Percentiles rank a stretch among this genome's conserved stretches.
These are phyloP conservation scores for Hypoxylon sp. DNA, from an alignment of 2,329 filamentous ascomycete species.

Conservation along the genomic window DNA sequence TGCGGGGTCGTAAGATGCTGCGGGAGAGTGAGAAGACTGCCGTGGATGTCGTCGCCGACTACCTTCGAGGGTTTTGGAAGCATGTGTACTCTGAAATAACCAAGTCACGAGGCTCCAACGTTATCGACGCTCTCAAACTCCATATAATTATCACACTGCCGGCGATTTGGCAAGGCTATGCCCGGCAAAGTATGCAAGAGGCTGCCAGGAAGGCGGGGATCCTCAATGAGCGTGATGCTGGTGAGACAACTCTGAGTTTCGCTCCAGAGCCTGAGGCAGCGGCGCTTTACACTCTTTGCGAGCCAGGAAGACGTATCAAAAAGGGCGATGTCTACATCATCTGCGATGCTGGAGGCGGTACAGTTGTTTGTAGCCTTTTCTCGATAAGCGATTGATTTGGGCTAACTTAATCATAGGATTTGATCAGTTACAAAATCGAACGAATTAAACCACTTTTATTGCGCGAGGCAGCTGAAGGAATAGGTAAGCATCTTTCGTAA, in stretches of 20 bases:
- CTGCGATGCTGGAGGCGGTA: conserved; percentile 14
- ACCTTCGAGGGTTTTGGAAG: conserved; percentile 11
- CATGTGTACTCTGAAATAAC: conserved; percentile 4
- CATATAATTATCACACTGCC: conserved; percentile 41
- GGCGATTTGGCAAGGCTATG: conserved; percentile 39
- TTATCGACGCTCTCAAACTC: conserved; percentile 30
- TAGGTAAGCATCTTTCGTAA: background rate
- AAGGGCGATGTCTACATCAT: conserved; percentile 11
- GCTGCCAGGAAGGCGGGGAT: conserved; percentile 58
- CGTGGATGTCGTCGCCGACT: conserved; percentile 1
- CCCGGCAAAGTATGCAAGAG: conserved; percentile 55
- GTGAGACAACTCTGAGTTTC: conserved; percentile 48
- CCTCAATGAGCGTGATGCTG: conserved; percentile 47
- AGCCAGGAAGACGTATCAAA: background rate
- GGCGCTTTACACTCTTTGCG: conserved; percentile 6
- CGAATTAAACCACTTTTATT: background rate
- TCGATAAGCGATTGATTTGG: background rate
- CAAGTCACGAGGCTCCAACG: conserved; percentile 24
- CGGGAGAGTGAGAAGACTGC: conserved; percentile 5
- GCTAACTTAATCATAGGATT: conserved; percentile 7
- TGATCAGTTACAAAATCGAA: conserved; percentile 12
- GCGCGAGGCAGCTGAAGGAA: conserved; percentile 11
- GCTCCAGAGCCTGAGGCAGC: conserved; percentile 12
- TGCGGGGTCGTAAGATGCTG: background rate
- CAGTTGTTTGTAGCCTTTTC: background rate